These are phyloP conservation scores for Toxicodendron radicans DNA, from an alignment of 345 rosid genomes.

Conservation along the genomic window DNA sequence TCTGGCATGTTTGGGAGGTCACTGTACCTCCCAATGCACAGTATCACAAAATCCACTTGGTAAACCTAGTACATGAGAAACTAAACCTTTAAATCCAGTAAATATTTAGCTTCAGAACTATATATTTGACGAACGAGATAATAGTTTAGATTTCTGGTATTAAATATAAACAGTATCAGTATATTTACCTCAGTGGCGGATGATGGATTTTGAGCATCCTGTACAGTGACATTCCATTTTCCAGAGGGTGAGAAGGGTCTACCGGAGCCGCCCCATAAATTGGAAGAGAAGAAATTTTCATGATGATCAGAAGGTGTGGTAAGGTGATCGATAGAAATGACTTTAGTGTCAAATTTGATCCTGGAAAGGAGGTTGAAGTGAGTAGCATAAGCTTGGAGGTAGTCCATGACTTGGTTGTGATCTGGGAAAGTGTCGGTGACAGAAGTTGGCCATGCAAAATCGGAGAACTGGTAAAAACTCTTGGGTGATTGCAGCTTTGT, in stretches of 20 bases:
- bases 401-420: slow-evolving; percentile 36
- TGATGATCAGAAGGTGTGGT: background rate
- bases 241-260: slow-evolving; percentile 27
- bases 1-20: slow-evolving; percentile 33
- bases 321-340: slow-evolving; percentile 26
- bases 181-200: slow-evolving; percentile 28
- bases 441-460: slow-evolving; percentile 38
- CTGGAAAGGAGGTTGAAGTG: slow-evolving; percentile 30
- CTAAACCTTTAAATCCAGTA: too few species aligned
- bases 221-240: slow-evolving; percentile 36
- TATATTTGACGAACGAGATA: too few species aligned
- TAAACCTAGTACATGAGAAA: slow-evolving; percentile 23
- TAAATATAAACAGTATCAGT: too few species aligned
- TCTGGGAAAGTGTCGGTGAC: slow-evolving; percentile 33
- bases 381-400: slow-evolving; percentile 30
- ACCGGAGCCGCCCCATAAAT: slow-evolving; percentile 36
- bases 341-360: slow-evolving; percentile 35
- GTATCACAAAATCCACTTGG: slow-evolving; percentile 38
- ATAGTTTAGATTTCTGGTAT: too few species aligned
- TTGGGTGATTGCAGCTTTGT: slow-evolving; percentile 46
- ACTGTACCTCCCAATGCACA: slow-evolving; percentile 40
- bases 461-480: slow-evolving; percentile 40
- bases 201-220: slow-evolving; percentile 10
- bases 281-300: slow-evolving; percentile 25
- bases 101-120: too few species aligned